A percentile compares a stretch with the other conserved stretches of the same genome.
Conservation (phyloP, 2,329 filamentous ascomycete genomes). For the Reticulascus tulasneorum region DNA sequence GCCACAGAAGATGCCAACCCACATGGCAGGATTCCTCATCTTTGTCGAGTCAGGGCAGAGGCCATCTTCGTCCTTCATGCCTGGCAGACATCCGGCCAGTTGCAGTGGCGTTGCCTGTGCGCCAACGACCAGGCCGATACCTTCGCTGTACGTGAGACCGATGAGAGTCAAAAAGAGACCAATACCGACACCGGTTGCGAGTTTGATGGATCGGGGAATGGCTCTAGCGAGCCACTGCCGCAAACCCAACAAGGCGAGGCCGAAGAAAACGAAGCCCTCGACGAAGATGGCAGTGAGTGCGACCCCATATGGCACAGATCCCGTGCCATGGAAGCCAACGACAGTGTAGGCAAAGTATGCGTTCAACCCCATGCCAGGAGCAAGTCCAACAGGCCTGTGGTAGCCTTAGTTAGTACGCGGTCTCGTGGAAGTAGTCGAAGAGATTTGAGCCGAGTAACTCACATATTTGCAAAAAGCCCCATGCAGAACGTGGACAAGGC, state of each 20-base stretch:
- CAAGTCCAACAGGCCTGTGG: slow-evolving; percentile 30
- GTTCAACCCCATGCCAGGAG: slow-evolving; percentile 61
- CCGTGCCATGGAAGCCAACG: slow-evolving; percentile 72
- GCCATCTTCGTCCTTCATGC: slow-evolving; percentile 35
- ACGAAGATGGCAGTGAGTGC: slow-evolving; percentile 85
- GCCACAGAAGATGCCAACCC: slow-evolving; percentile 85
- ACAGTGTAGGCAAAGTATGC: slow-evolving; percentile 77
- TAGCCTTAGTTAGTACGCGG: not conserved
- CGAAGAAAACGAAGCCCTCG: slow-evolving; percentile 82
- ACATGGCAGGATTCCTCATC: slow-evolving; percentile 81
- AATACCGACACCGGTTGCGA: slow-evolving; percentile 81
- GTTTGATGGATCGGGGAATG: slow-evolving; percentile 80
- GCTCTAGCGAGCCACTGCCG: slow-evolving; percentile 84
- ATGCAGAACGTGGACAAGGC: slow-evolving; percentile 78
- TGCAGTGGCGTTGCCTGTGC: slow-evolving; percentile 65
- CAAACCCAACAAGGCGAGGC: slow-evolving; percentile 72
- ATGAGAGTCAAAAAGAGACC: slow-evolving; percentile 77
- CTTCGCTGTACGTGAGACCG: slow-evolving; percentile 74
- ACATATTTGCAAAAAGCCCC: slow-evolving; percentile 77
- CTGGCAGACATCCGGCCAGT: slow-evolving; percentile 63
- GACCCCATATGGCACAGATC: slow-evolving; percentile 68
- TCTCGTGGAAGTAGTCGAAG: too few species aligned
- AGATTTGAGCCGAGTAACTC: slow-evolving; percentile 19
- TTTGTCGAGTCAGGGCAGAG: slow-evolving; percentile 61
- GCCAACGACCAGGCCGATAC: slow-evolving; percentile 75